phyloP scores from a whole-genome alignment of 257 asterid species.

The Plantago ovata region DNA sequence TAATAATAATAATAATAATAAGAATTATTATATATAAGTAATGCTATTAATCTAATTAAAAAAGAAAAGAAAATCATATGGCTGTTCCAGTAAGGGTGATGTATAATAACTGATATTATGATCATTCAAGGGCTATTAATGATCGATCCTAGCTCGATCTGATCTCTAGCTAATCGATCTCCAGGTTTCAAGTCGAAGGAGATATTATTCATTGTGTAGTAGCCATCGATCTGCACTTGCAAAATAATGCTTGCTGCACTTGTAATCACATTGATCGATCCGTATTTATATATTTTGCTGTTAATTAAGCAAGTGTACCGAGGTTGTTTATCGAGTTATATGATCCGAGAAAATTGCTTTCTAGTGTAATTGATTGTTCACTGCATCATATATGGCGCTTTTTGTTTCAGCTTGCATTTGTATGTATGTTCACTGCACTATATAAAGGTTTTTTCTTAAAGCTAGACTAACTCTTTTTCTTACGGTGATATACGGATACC shows the following conservation, averaged over 20 bases:
- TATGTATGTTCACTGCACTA: too few relatives aligned
- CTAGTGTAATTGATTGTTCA: too few relatives aligned
- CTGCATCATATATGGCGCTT: too few relatives aligned
- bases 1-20: too few relatives aligned
- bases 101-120: background rate
- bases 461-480: too few relatives aligned
- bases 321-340: background rate
- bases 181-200: background rate
- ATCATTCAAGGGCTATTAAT: background rate
- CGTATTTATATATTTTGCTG: background rate
- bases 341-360: too few relatives aligned
- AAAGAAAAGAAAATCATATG: background rate
- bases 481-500: too few relatives aligned
- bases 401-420: too few relatives aligned
- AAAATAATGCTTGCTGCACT: slow-evolving; percentile 8
- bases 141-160: background rate
- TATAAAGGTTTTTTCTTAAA: too few relatives aligned
- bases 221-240: background rate
- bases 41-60: too few relatives aligned
- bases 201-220: background rate
- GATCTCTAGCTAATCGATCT: background rate
- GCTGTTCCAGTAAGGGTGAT: background rate
- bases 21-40: too few relatives aligned
- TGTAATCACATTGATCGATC: slow-evolving; percentile 2
- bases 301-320: background rate